A percentile compares a stretch with the other conserved stretches of the same genome.
Evolutionary conservation across 129 eudicot genomes (phyloP).

Genomic region (Heracleum sosnowskyi): DNA sequence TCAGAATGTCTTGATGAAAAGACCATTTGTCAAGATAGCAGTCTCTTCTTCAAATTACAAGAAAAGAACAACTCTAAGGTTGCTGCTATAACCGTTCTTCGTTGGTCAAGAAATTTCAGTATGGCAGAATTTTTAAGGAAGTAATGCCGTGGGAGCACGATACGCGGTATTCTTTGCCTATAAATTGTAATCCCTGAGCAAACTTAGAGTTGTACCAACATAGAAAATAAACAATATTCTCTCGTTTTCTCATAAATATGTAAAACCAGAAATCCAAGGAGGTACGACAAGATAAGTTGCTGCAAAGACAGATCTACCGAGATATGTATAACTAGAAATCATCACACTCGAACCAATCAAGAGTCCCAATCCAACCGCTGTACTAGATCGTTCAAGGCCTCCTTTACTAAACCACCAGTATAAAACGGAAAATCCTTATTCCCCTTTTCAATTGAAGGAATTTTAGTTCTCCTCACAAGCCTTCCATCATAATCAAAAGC

Average conservation of each 20-base stretch:
- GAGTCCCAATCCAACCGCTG: background rate
- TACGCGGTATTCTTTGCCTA: no score
- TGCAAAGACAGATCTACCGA: no score
- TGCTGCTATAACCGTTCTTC: background rate
- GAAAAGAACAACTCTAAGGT: background rate
- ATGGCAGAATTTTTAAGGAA: background rate
- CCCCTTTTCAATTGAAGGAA: background rate
- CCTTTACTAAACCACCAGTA: background rate
- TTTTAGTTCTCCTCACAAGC: background rate
- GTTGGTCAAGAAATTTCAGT: background rate
- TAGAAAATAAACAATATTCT: slow-evolving; percentile 14
- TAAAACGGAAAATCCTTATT: background rate
- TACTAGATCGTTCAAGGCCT: background rate
- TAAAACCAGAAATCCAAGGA: slow-evolving; percentile 10
- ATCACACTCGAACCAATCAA: background rate
- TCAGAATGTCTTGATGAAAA: background rate
- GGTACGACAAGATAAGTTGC: no score
- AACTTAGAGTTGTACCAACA: slow-evolving; percentile 29
- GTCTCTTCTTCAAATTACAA: background rate
- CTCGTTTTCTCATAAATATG: no score
- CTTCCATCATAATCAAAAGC: background rate
- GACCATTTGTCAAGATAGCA: background rate
- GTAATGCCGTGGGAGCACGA: background rate
- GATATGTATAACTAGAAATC: background rate
- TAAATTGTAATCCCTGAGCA: background rate